Percentiles rank a stretch among this genome's conserved stretches.
phyloP scores from a whole-genome alignment of 2,329 filamentous ascomycete genomes.

The Penicillium frequentans region DNA sequence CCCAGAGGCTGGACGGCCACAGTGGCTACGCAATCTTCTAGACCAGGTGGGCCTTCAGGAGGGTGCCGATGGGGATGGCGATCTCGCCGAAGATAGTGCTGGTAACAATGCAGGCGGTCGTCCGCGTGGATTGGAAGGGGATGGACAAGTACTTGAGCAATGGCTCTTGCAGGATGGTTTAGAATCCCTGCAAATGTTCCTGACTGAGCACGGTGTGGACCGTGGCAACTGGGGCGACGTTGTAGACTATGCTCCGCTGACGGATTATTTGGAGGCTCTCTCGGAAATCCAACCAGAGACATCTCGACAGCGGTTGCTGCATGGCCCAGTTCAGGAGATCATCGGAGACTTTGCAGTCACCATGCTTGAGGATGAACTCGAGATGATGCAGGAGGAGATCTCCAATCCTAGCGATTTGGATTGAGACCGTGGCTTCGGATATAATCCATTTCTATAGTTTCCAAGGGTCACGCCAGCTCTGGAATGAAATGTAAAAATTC shows the following conservation, averaged over 20 bases:
- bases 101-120: slow-evolving; percentile 1
- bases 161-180: slow-evolving; percentile 37
- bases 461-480: too few relatives aligned
- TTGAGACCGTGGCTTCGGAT: not conserved
- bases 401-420: not conserved
- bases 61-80: slow-evolving; percentile 14
- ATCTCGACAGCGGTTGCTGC: slow-evolving; percentile 28
- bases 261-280: slow-evolving; percentile 37
- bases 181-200: slow-evolving; percentile 35
- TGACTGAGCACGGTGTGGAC: slow-evolving; percentile 41
- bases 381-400: slow-evolving; percentile 31
- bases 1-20: slow-evolving; percentile 33
- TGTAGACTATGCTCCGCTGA: slow-evolving; percentile 34
- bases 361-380: slow-evolving; percentile 39
- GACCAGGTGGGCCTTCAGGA: slow-evolving; percentile 32
- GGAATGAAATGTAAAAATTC: too few relatives aligned
- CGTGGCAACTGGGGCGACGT: slow-evolving; percentile 44
- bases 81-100: slow-evolving; percentile 13
- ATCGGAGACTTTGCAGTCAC: slow-evolving; percentile 37
- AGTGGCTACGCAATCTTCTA: slow-evolving; percentile 38
- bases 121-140: slow-evolving; percentile 23
- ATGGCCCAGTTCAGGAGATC: slow-evolving; percentile 31
- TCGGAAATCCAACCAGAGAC: slow-evolving; percentile 25
- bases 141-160: slow-evolving; percentile 31
- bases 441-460: too few relatives aligned